Evolutionary conservation across 192 early-diverging fungal species (phyloP), one percentile per base, ranked within the genome.

Genomic region (Linnemannia exigua): DNA sequence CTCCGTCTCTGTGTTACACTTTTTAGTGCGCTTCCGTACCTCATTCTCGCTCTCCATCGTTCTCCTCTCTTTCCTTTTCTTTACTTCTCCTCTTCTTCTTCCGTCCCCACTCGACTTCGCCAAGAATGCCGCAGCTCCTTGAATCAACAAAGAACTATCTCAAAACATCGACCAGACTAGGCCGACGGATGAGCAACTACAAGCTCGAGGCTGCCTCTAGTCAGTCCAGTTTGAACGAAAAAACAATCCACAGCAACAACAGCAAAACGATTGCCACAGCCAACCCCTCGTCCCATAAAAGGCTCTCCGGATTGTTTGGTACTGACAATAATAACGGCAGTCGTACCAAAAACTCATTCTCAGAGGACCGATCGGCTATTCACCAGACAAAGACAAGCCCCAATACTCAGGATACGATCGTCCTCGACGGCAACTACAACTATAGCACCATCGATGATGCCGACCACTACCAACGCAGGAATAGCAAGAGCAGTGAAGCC

Each of bases 101-200:
- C n/a, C 67, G 6, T 72, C 8, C 63, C 31, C 28, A 6, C 54
- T 61, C 31, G 63, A 48, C n/a, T 22, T 61, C 47, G 31, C n/a
- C 9, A 35, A 22, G 35, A 72, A 84, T 84, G 82, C 1, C 77
- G 6, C 82, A 84, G 51, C 36, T 84, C 25, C 70, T 84, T 19
- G 76, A 84, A 79, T 79, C 82, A 12, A 84, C 82, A 0, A 73
- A 67, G 52, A 75, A 78, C 50, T 84, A 79, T 66, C 82, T 84
- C 41, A 84, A 84, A 41, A 74, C 76, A 17, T 84, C 82, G 19
- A 79, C 76, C 22, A 50, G 69, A 38, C 68, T 84, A 1, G 82
- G 82, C 48, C 76, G 82, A 37, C 72, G 77, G 7, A 79, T 84
- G 82, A 84, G 77, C 72, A 25, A 63, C 52, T 75, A 74, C 73